Conservation (phyloP, 2,329 filamentous ascomycete species). For the Diaporthe sp. region DNA sequence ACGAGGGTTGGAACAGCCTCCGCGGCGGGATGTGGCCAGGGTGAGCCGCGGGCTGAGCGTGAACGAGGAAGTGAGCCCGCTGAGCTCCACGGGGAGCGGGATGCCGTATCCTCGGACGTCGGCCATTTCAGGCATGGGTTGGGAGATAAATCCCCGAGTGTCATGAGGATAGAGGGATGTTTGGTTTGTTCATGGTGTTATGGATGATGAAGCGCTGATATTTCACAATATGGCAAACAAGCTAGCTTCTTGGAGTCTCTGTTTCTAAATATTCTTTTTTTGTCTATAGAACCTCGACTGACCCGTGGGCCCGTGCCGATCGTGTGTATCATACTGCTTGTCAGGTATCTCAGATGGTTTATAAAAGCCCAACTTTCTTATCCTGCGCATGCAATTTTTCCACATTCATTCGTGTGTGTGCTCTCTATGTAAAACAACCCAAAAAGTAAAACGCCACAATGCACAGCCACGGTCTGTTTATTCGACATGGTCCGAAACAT, state of each 20-base stretch:
- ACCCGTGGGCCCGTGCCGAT: background rate
- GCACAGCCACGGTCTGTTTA: background rate
- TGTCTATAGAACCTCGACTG: constrained; percentile 31
- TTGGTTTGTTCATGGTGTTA: background rate
- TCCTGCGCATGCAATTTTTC: constrained; percentile 23
- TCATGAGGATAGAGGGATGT: background rate
- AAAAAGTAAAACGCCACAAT: background rate
- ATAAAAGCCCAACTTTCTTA: constrained; percentile 1
- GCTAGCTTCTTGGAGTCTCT: background rate
- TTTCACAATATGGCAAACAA: background rate
- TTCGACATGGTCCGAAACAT: constrained; percentile 29
- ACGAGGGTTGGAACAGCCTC: background rate
- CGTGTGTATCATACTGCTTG: constrained; percentile 26
- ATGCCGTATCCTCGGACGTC: constrained; percentile 32
- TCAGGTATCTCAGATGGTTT: constrained; percentile 3
- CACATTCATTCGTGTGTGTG: constrained; percentile 11
- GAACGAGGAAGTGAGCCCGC: constrained; percentile 38
- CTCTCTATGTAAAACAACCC: background rate
- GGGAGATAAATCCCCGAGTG: background rate
- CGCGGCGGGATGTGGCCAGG: constrained; percentile 8
- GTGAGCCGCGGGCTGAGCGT: background rate
- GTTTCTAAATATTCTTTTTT: constrained; percentile 4
- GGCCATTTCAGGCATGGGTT: constrained; percentile 35
- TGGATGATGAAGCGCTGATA: background rate
- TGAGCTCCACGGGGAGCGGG: constrained; percentile 40